Conservation (phyloP, 2,329 filamentous ascomycete species). For the Ceratocystis destructans region DNA sequence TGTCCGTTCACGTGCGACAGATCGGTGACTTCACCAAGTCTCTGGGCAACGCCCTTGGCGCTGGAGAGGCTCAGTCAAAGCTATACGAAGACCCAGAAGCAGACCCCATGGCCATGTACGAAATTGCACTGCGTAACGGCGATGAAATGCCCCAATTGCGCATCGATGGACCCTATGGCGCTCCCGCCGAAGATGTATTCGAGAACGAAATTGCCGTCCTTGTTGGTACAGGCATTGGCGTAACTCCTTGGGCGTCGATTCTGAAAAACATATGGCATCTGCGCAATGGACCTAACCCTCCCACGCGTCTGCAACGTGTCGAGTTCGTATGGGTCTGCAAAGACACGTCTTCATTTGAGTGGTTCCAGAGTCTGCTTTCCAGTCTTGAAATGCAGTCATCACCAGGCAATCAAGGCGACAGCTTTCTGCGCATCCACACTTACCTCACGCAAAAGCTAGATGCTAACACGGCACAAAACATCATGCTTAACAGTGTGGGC, state of each 20-base stretch:
- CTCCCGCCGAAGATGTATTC: slow-evolving; percentile 86
- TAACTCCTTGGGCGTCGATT: slow-evolving; percentile 63
- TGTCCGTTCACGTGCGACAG: slow-evolving; percentile 75
- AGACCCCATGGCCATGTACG: slow-evolving; percentile 80
- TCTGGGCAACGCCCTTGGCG: slow-evolving; percentile 69
- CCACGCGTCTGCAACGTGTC: slow-evolving; percentile 65
- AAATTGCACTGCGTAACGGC: slow-evolving; percentile 71
- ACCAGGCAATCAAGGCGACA: slow-evolving; percentile 44
- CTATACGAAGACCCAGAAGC: slow-evolving; percentile 55
- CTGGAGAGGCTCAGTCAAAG: slow-evolving; percentile 62
- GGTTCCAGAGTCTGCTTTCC: slow-evolving; percentile 77
- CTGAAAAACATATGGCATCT: slow-evolving; percentile 88
- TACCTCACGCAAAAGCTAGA: slow-evolving; percentile 79
- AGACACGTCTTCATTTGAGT: slow-evolving; percentile 78
- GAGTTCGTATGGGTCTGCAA: slow-evolving; percentile 93
- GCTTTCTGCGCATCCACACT: slow-evolving; percentile 82
- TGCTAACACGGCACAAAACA: slow-evolving; percentile 71
- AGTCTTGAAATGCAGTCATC: slow-evolving; percentile 66
- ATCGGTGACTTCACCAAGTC: slow-evolving; percentile 76
- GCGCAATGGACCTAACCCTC: slow-evolving; percentile 65
- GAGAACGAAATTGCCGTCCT: slow-evolving; percentile 68
- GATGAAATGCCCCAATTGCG: slow-evolving; percentile 69
- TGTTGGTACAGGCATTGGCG: slow-evolving; percentile 63
- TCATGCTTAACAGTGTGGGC: slow-evolving; percentile 80
- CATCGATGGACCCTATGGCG: slow-evolving; percentile 79